Base-by-base conservation (phyloP, 345 rosid species). In the Cardamine chenopodiifolia region DNA sequence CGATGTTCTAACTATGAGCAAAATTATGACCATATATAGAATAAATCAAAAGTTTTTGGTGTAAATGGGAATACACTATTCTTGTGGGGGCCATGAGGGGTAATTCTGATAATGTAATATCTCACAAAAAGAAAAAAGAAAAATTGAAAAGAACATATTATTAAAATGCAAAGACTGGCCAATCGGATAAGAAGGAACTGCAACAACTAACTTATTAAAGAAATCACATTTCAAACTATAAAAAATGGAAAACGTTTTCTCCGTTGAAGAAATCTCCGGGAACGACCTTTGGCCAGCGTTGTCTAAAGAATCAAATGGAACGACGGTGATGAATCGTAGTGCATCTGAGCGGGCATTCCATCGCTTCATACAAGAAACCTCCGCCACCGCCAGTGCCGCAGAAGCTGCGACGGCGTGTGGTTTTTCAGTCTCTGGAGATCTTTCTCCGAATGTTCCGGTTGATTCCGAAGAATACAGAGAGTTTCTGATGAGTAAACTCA, bases 311-410 rank as follows among this genome's bases (percentile, higher is more conserved):
- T 18, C 5, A 7, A 23, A 19, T 13, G 73, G 59, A 15, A 40
- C 74, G 15, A 32, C 76, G 13, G 70, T 37, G 23, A 85, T 83
- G 85, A 84, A 76, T 66, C 86, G 93, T 5, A 95, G 96, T 74
- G 79, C 72, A 13, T 90, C 98, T 1, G 96, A 89, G 49, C 89
- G 98, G 96, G 96, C 92, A 54, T 81, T 95, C 13, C 89, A 89
- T 66, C 84, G 81, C 9, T 86, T 85, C 81, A 79, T 92, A 4
- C 87, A 77, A 44, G 92, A 88, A 59, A 74, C 85, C n/a, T 62
- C 75, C 66, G 49, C 79, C 72, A 67, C 54, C 37, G 20, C 55
- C 20, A 13, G 29, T 29, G 11, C 69, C 44, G 78, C 60, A 20
- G 73, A 68, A 34, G 22, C 32, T 17, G 4, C 62, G 86, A 85